Evolutionary conservation across 2,329 filamentous ascomycete species (phyloP), one percentile per base, ranked within the genome.

Genomic region (Calonectria naviculata): DNA sequence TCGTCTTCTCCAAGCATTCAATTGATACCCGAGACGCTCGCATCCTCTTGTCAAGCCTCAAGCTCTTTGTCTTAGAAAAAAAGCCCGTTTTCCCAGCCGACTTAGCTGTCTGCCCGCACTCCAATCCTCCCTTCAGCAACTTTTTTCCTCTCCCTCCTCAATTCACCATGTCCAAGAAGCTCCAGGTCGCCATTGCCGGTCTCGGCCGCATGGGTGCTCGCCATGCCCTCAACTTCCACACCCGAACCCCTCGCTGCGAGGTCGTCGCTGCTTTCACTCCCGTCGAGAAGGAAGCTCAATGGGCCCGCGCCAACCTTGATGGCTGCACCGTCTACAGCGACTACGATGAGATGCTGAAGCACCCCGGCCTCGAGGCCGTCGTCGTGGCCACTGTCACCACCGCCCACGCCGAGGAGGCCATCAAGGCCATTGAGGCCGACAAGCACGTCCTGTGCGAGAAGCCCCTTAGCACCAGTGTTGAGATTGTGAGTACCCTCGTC

Each of bases 401-500:
- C 6, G 76, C 73, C 9, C 76, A 78, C 52, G 76, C 76, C 7
- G 75, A 78, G 56, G 75, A 78, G 58, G 74, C 76, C 10, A 78
- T 78, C n/a, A 74, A 78, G 47, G 76, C 76, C 19, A 78, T 78
- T 17, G 76, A 76, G 56, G 74, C 76, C 10, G 73, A 75, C 19
- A 78, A 78, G 71, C 76, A 78, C 58, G 75, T 78, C 38, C 71
- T 78, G 26, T 78, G 76, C 64, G 76, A 78, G 67, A 78, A 78
- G 58, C 76, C 76, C 38, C 72, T 78, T 0, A 78, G 76, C 38
- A 78, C 76, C 17, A 78, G 75, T 36, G 76, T 91, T 19, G 89
- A 91, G 73, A 83, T 91, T 62, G 90, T 91, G 81, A 77, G 87
- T 15, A n/a, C 47, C 47, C 28, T 17, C 19, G 8, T 9, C 9